These are phyloP conservation scores for Vachellia pachyceras DNA, from an alignment of 306 rosid genomes.

Conservation along the genomic window DNA sequence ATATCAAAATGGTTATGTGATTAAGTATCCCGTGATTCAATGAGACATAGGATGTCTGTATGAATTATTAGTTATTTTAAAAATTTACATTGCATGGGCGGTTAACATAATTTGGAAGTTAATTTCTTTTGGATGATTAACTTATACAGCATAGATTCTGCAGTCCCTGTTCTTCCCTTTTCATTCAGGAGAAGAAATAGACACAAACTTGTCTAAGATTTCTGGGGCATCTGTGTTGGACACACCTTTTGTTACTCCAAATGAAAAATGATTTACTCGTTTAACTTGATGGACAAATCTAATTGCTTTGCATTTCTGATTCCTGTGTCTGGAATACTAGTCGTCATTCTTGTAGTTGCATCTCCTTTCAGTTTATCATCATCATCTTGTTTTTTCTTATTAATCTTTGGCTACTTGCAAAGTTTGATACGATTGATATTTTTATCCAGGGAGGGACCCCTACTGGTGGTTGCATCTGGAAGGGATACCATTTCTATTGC, in stretches of 20 bases:
- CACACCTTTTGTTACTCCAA: slow-evolving; percentile 11
- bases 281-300: slow-evolving; percentile 26
- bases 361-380: slow-evolving; percentile 14
- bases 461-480: slow-evolving; percentile 90
- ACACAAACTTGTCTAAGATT: slow-evolving; percentile 25
- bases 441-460: slow-evolving; percentile 83
- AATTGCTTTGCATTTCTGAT: slow-evolving; percentile 8
- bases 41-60: slow-evolving; percentile 12
- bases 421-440: slow-evolving; percentile 32
- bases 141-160: neutral
- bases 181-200: neutral
- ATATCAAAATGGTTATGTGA: slow-evolving; percentile 16
- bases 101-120: slow-evolving; percentile 15
- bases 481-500: slow-evolving; percentile 86
- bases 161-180: neutral
- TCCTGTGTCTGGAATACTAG: slow-evolving; percentile 9
- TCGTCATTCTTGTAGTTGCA: slow-evolving; percentile 22
- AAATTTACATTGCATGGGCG: slow-evolving; percentile 4
- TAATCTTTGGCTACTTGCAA: slow-evolving; percentile 18
- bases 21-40: slow-evolving; percentile 19
- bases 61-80: neutral
- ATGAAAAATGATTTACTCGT: slow-evolving; percentile 13
- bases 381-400: neutral
- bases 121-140: slow-evolving; percentile 14
- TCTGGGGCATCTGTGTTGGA: slow-evolving; percentile 31